Base-by-base conservation (phyloP, 371 early-diverging fungal species). In the Mucor sp. region DNA sequence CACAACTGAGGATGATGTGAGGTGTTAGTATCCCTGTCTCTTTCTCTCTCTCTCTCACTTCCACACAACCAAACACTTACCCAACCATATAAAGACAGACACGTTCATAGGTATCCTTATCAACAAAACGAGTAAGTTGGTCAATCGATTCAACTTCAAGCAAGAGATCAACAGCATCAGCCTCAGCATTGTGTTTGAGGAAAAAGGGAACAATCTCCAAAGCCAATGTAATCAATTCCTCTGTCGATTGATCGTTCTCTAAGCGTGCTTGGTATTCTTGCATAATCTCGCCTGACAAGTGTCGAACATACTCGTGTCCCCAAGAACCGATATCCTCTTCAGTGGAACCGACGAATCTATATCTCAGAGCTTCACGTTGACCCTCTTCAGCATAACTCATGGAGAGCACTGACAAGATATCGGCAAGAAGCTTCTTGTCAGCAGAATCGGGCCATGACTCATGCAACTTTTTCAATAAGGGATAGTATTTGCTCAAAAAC, bases 231-330 rank as follows among this genome's bases (percentile, higher is more conserved):
- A 91, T 61, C 59, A 97, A 77, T 50, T 94, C 87, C 12, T 90
- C 87, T 6, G 87, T 86, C 1, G 77, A 47, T 60, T 86, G 77
- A 1, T 87, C 89, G 11, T 68, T 74, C 67, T 90, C 91, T 57
- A 81, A 67, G 59, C 90, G 87, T n/a, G 79, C 74, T 60, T 77
- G 74, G 67, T 92, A 95, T 77, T 96, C 97, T 64, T 85, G 87
- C 69, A 94, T 95, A 63, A 98, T 90, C 82, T 98, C 98, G 66
- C 89, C 83, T n/a, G 97, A 90, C 50, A 98, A 75, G 73, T 98
- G 97, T 70, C 94, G 90, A 69, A 98, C 96, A 76, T 97, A 99
- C 89, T 99, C 99, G 72, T 99, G 99, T n/a, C 99, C 99, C 98
- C 98, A 99, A 37, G 90, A 91, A 8, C 95, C 95, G 56, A 91